A percentile compares a stretch with the other conserved stretches of the same genome.
These are phyloP conservation scores for Blepharisma undulans DNA, from an alignment of 169 alveolate genomes.

Conservation along the genomic window DNA sequence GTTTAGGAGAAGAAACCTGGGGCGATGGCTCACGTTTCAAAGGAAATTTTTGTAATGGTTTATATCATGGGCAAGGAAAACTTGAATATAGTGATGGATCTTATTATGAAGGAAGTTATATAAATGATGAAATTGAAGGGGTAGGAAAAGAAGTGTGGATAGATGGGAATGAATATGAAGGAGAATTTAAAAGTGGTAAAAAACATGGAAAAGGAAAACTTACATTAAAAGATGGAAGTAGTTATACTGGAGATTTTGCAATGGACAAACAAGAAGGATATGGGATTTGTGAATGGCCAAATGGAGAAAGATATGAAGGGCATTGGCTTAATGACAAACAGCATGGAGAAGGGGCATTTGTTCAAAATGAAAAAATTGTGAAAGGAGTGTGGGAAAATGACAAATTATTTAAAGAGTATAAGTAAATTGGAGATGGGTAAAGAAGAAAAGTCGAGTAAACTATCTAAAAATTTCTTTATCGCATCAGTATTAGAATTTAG, in stretches of 20 bases:
- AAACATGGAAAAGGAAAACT: conserved; percentile 51
- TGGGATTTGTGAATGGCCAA: conserved; percentile 52
- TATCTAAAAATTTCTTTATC: too few relatives aligned
- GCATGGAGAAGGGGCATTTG: conserved; percentile 61
- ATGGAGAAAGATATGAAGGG: conserved; percentile 60
- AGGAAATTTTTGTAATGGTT: neutral
- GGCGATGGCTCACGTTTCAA: conserved; percentile 60
- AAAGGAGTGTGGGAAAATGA: too few relatives aligned
- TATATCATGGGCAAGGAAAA: conserved; percentile 11
- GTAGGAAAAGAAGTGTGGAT: conserved; percentile 81
- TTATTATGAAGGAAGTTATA: conserved; percentile 61
- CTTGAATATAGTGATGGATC: neutral
- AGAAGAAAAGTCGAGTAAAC: too few relatives aligned
- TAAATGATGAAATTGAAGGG: conserved; percentile 80
- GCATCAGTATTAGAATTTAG: too few relatives aligned
- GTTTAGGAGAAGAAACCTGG: conserved; percentile 67
- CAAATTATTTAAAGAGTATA: too few relatives aligned
- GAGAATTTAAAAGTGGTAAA: conserved; percentile 61
- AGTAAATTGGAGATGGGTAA: too few relatives aligned
- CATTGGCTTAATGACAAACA: conserved; percentile 46
- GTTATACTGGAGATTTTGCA: conserved; percentile 54
- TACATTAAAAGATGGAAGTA: conserved; percentile 47
- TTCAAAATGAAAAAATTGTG: conserved; percentile 52
- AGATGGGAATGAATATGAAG: conserved; percentile 82
- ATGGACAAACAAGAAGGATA: conserved; percentile 49